Conservation (phyloP, 345 rosid species). For the Hibiscus tridactylites region DNA sequence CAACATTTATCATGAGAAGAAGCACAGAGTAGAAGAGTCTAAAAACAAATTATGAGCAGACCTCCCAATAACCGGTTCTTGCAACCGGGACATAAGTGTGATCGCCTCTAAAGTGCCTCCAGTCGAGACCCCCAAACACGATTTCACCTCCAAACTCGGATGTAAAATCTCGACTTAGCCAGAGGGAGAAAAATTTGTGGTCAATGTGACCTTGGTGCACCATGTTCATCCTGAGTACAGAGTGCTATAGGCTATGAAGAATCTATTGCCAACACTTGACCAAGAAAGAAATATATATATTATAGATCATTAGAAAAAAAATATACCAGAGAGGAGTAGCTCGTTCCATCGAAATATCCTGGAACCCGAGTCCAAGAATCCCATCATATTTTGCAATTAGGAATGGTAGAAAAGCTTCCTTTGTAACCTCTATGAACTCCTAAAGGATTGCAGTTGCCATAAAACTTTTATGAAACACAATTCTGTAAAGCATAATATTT, state of each 20-base stretch:
- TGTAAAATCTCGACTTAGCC: constrained; percentile 39
- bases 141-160: constrained; percentile 36
- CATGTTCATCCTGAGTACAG: constrained; percentile 43
- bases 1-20: constrained; percentile 1
- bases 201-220: constrained; percentile 36
- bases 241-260: not conserved
- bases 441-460: constrained; percentile 11
- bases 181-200: constrained; percentile 43
- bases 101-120: constrained; percentile 43
- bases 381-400: constrained; percentile 40
- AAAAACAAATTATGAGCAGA: constrained; percentile 15
- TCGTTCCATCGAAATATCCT: constrained; percentile 27
- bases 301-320: not conserved
- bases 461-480: constrained; percentile 4
- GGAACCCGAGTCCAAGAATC: constrained; percentile 43
- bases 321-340: constrained; percentile 48
- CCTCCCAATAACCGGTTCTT: constrained; percentile 46
- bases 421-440: constrained; percentile 52
- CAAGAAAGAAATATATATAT: not conserved
- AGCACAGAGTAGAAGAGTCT: not conserved
- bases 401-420: constrained; percentile 37
- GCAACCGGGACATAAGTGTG: constrained; percentile 43
- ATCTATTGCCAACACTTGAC: not conserved
- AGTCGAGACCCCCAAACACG: constrained; percentile 50
- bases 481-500: not conserved